Evolutionary conservation across 169 alveolate species (phyloP).

Genomic region (Plasmodium reichenowi): DNA sequence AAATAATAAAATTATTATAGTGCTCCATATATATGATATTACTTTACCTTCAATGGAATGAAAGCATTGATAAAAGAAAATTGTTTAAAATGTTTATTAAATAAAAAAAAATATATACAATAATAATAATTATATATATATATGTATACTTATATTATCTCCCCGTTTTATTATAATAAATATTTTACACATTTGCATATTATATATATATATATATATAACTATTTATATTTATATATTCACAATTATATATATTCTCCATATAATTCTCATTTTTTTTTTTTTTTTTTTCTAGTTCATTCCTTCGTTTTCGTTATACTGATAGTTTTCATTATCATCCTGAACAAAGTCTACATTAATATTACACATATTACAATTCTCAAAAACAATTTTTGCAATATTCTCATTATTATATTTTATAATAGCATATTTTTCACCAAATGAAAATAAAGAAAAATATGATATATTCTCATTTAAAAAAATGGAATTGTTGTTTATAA

Average conservation of each 20-base stretch:
- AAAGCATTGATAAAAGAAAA: too few species aligned
- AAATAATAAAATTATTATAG: too few species aligned
- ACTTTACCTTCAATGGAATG: too few species aligned
- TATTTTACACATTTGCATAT: too few species aligned
- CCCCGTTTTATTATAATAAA: too few species aligned
- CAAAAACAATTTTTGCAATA: conserved; percentile 45
- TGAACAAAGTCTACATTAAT: conserved; percentile 66
- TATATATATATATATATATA: too few species aligned
- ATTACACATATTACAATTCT: conserved; percentile 35
- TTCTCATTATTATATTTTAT: conserved; percentile 49
- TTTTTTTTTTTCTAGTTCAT: background rate
- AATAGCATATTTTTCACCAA: conserved; percentile 66
- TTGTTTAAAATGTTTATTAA: too few species aligned
- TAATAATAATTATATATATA: too few species aligned
- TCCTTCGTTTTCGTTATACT: background rate
- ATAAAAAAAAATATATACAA: too few species aligned
- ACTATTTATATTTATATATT: too few species aligned
- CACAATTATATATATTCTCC: background rate
- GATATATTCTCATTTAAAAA: conserved; percentile 64
- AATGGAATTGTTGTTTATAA: conserved; percentile 44
- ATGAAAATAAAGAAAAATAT: conserved; percentile 64
- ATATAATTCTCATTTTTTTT: background rate
- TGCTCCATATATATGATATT: too few species aligned
- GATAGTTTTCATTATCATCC: conserved; percentile 34
- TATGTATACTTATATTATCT: too few species aligned